phyloP scores from a whole-genome alignment of 2,329 filamentous ascomycete species.

The Mariannaea elegans region DNA sequence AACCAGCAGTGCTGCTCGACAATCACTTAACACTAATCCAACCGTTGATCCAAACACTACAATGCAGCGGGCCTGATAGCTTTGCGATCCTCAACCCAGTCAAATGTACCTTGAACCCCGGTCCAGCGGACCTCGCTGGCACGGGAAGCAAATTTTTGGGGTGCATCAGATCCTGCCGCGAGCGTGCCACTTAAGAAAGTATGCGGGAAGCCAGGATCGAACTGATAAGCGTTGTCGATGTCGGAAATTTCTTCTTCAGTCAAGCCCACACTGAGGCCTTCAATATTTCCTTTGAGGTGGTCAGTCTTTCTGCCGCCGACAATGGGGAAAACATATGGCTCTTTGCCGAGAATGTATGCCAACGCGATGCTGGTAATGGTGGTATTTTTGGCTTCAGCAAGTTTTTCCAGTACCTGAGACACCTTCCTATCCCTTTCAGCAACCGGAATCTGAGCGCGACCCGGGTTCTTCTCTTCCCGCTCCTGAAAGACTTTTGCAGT shows the following conservation, averaged over 20 bases:
- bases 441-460: not conserved
- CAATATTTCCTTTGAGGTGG: not conserved
- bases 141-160: too few relatives aligned
- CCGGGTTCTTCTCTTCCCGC: not conserved
- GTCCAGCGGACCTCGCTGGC: conserved; percentile 45
- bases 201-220: conserved; percentile 6
- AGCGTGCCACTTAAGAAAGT: not conserved
- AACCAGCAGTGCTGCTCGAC: too few relatives aligned
- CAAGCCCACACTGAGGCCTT: not conserved
- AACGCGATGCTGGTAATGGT: not conserved
- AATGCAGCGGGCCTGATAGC: too few relatives aligned
- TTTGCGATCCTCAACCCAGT: too few relatives aligned
- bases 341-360: conserved; percentile 8
- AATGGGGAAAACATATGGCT: conserved; percentile 8
- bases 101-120: too few relatives aligned
- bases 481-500: too few relatives aligned
- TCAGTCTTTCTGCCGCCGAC: conserved; percentile 4
- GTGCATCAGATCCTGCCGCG: not conserved
- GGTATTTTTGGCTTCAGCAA: not conserved
- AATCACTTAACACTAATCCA: too few relatives aligned
- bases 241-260: not conserved
- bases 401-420: not conserved
- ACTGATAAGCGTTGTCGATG: not conserved
- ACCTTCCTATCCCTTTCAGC: not conserved
- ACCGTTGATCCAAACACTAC: too few relatives aligned